Base-by-base conservation (phyloP, 1,284 basidiomycete species). In the Puccinia coronata region DNA sequence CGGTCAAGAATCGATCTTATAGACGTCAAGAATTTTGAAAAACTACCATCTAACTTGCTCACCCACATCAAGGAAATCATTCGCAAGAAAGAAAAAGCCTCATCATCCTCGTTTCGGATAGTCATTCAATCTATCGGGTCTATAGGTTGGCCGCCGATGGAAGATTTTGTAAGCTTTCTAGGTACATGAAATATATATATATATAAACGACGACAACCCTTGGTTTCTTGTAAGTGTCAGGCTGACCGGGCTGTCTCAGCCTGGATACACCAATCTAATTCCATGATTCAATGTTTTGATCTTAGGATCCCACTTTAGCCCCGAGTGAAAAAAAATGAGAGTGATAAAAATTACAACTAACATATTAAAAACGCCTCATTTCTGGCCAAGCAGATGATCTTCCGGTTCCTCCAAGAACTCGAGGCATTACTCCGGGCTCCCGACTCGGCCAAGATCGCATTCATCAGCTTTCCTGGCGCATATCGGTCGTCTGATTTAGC, bases 101-200 rank as follows among this genome's bases (percentile, higher is more conserved):
- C 59, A 39, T 39, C 67, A 53, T 55, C 43, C 39, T 67, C 78
- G 4, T 57, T 72, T 63, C 78, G 78, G 57, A 71, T 80, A 47
- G 78, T 69, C 9, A 63, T 80, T 41, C 69, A 71, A 59, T 55
- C 53, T 12, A 47, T 80, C 25, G 78, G 78, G 20, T 80, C 78
- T 59, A 51, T 69, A 34, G 76, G 76, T 20, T 79, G 61, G 36
- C 76, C 76, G 23, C 61, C 61, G 41, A 69, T 69, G 41, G 41
- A 69, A 47, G 67, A 43, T 28, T 69, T 28, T 41, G 67, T 69
- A 49, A 49, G 67, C 47, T 69, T 69, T 49, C 20, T 49, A 47
- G 67, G n/a, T 34, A 63, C 59, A 39, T 63, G 18, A 63, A 34
- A 23, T 1, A 23, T 20, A 63, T n/a, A n/a, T n/a, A n/a, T n/a